phyloP scores from a whole-genome alignment of 164 flowering plant species.

The Magnolia changhungtana region DNA sequence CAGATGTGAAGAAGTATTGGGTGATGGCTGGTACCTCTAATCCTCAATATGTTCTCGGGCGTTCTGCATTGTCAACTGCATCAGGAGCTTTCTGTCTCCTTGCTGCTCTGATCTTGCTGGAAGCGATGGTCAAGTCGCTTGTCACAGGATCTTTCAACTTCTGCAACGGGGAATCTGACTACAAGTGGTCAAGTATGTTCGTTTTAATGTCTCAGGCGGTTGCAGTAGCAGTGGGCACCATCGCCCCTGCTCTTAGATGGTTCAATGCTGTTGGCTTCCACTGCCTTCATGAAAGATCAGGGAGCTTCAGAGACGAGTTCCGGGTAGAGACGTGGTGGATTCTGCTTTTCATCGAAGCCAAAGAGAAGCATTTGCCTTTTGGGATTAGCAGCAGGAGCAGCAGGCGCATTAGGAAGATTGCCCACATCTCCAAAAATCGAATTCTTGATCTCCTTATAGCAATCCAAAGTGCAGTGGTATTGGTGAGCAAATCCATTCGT shows the following conservation, averaged over 20 bases:
- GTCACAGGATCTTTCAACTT: conserved; percentile 28
- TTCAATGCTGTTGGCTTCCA: background rate
- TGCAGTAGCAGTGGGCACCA: conserved; percentile 1
- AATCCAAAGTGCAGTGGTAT: conserved; percentile 39
- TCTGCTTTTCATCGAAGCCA: background rate
- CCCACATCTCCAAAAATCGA: background rate
- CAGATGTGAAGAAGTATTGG: conserved; percentile 45
- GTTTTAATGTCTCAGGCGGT: conserved; percentile 7
- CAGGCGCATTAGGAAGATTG: conserved; percentile 4
- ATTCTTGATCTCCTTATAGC: conserved; percentile 27
- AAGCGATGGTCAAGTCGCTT: conserved; percentile 40
- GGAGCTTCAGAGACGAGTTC: conserved; percentile 11
- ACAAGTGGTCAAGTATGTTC: conserved; percentile 43
- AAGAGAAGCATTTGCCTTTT: conserved; percentile 16
- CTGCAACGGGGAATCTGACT: conserved; percentile 55
- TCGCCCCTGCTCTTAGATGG: conserved; percentile 13
- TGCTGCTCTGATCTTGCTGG: conserved; percentile 34
- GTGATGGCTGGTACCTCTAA: conserved; percentile 60
- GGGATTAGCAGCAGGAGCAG: background rate
- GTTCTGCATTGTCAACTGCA: conserved; percentile 52
- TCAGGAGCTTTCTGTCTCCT: conserved; percentile 53
- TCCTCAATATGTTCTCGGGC: conserved; percentile 67
- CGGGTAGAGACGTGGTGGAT: conserved; percentile 44
- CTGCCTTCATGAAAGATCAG: background rate
- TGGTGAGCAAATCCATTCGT: conserved; percentile 37